Evolutionary conservation across 2,329 filamentous ascomycete species (phyloP), one percentile per base, ranked within the genome.

Genomic region (Albophoma yamanashiensis): DNA sequence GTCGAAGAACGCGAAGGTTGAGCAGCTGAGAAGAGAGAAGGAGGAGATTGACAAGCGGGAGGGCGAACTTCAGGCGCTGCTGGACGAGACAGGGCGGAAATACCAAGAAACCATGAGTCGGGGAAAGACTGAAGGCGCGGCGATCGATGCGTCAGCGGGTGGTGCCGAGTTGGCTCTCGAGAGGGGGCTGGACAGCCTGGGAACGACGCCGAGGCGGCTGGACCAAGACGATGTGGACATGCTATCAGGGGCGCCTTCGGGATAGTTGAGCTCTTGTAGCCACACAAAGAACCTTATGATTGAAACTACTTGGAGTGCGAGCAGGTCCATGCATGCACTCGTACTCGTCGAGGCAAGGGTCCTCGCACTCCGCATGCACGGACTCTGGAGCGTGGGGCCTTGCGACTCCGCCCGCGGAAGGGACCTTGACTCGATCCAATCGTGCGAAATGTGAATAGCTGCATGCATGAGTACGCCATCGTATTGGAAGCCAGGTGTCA

Each of bases 1-100:
- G 36, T 74, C 78, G 57, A 87, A 88, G 68, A 76, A 85, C 60
- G 78, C 78, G 59, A 80, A 82, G 62, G 84, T 94, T 69, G 83
- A 86, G 65, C 84, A 84, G 55, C 75, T 92, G 56, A 81, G 84
- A 65, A 78, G 78, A 61, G 90, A 95, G 70, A 89, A 87, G 68
- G 76, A 79, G 4, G 83, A 89, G 38, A 81, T 96, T 50, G 74
- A 82, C 5, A 78, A 81, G 63, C 80, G 91, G 61, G 89, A 96
- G 73, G 81, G 79, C 6, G 89, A 94, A 71, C 88, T 97, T 0
- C 92, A 97, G 73, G 80, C 82, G 25, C 76, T 95, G 59, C 76
- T 97, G 58, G 88, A 91, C 69, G 88, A 94, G 70, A 90, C 91
- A 0, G 92, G 90, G 0, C 85, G 89, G 62, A 81, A 80, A 63